A percentile compares a stretch with the other conserved stretches of the same genome.
phyloP scores from a whole-genome alignment of 2,329 filamentous ascomycete genomes.

The Fusarium oxysporum region DNA sequence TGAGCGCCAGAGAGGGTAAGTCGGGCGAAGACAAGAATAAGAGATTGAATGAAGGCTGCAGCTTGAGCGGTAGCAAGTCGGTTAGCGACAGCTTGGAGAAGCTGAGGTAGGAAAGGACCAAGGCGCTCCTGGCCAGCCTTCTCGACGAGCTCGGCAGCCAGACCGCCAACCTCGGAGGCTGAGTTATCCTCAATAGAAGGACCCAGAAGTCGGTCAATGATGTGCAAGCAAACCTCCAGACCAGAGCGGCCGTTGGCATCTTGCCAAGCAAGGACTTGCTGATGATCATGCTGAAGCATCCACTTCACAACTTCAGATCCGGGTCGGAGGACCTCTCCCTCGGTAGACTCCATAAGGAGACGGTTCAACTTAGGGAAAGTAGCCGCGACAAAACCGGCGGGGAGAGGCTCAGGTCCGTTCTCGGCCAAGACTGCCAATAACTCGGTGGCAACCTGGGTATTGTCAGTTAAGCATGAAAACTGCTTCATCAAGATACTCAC shows the following conservation, averaged over 20 bases:
- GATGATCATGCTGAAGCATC: slow-evolving; percentile 88
- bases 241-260: slow-evolving; percentile 84
- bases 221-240: slow-evolving; percentile 87
- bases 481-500: slow-evolving; percentile 53
- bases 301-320: slow-evolving; percentile 89
- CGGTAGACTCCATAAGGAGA: slow-evolving; percentile 83
- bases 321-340: slow-evolving; percentile 88
- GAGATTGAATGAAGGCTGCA: slow-evolving; percentile 91
- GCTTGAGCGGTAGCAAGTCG: slow-evolving; percentile 85
- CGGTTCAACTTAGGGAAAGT: slow-evolving; percentile 88
- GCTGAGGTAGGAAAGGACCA: slow-evolving; percentile 88
- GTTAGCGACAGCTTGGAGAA: slow-evolving; percentile 88
- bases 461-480: slow-evolving; percentile 31
- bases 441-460: slow-evolving; percentile 77
- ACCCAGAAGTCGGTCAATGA: slow-evolving; percentile 90
- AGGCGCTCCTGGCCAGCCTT: slow-evolving; percentile 92
- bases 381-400: slow-evolving; percentile 84
- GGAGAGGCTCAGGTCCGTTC: slow-evolving; percentile 85
- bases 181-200: slow-evolving; percentile 90
- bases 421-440: slow-evolving; percentile 84
- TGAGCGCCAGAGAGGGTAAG: slow-evolving; percentile 85
- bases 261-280: slow-evolving; percentile 89
- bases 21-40: slow-evolving; percentile 94
- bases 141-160: slow-evolving; percentile 94
- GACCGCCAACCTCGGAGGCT: slow-evolving; percentile 93